Evolutionary conservation across 179 eudicot genomes (phyloP).

Genomic region (Beta lomatogona): DNA sequence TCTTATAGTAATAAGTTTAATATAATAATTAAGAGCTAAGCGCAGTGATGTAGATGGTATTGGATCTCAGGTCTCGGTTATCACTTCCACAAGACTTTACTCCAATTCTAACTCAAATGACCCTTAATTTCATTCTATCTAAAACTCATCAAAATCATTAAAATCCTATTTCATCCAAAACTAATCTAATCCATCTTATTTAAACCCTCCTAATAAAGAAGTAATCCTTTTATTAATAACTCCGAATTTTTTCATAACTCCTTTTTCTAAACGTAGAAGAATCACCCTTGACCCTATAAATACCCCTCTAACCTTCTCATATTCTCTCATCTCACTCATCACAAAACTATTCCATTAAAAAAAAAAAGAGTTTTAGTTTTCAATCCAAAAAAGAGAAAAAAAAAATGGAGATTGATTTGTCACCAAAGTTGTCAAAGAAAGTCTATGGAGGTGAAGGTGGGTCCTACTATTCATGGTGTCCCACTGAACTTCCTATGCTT

Average conservation of each 20-base stretch:
- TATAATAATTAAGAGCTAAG: too few relatives aligned
- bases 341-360: not conserved
- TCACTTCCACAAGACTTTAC: too few relatives aligned
- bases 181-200: not conserved
- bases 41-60: too few relatives aligned
- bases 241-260: too few relatives aligned
- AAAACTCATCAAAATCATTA: not conserved
- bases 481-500: slow-evolving; percentile 72
- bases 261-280: not conserved
- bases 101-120: too few relatives aligned
- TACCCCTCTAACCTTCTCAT: not conserved
- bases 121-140: not conserved
- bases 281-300: not conserved
- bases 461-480: slow-evolving; percentile 62
- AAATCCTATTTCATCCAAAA: not conserved
- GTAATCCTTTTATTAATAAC: not conserved
- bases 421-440: slow-evolving; percentile 53
- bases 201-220: not conserved
- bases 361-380: not conserved
- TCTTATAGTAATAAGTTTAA: too few relatives aligned
- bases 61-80: too few relatives aligned
- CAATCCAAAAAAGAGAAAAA: not conserved
- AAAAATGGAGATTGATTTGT: slow-evolving; percentile 69
- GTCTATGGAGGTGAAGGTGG: slow-evolving; percentile 72
- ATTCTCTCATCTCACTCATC: not conserved